Evolutionary conservation across 306 rosid genomes (phyloP), one percentile per base, ranked within the genome.

Genomic region (Medicago ruthenica): DNA sequence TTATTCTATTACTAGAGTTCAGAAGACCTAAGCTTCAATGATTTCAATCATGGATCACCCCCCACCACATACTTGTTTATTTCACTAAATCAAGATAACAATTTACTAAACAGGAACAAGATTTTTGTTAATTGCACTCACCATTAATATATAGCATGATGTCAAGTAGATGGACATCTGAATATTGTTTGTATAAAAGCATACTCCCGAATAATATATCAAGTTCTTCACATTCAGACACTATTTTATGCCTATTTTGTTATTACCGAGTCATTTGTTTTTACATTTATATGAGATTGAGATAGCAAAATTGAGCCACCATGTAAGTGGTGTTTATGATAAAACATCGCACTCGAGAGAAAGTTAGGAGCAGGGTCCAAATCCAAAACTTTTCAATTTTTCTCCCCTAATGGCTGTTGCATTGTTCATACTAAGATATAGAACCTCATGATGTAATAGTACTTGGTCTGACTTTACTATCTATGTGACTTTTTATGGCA

Each of bases 321-420:
- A 45, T 24, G 70, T 15, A 36, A 57, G 12, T 36, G 70, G 57
- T 8, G 5, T 45, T 73, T 9, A 20, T 73, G 55, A 18, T 45
- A 47, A 55, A 57, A 44, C 36, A 34, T 64, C 41, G 22, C 44
- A 27, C 18, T 11, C 9, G 53, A 65, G 74, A 58, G 64, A 40
- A 68, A 57, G 36, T 55, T 8, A 58, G 18, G 42, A 27, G 67
- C 9, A 7, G 11, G 2, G 44, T 45, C 14, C 70, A 10, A 45
- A 36, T 47, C 62, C 42, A 68, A 53, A 50, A 51, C 65, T 41
- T 51, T 11, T 40, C 37, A 61, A 69, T 67, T 69, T 77, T 70
- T 44, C 45, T 60, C 50, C 13, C 36, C 61, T 20, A 15, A 11
- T 75, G 44, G 53, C 7, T 2, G 17, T 47, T 2, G 16, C 40